Percentiles rank a stretch among this genome's conserved stretches.
These are phyloP conservation scores for Penicillium sp. DNA, from an alignment of 2,329 filamentous ascomycete species.

Conservation along the genomic window DNA sequence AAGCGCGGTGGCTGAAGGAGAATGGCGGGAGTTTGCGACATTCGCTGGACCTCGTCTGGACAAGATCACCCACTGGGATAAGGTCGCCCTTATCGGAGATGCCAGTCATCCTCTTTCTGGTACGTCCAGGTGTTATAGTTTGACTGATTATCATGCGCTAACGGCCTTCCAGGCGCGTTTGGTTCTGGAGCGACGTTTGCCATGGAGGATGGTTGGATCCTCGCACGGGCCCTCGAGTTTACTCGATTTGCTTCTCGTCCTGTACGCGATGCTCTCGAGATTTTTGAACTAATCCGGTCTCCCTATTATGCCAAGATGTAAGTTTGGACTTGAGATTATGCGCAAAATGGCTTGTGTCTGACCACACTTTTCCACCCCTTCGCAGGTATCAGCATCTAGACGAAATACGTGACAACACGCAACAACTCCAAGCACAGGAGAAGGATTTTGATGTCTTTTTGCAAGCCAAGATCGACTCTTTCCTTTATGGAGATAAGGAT, in stretches of 20 bases:
- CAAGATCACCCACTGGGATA: slow-evolving; percentile 44
- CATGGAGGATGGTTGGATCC: slow-evolving; percentile 49
- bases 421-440: slow-evolving; percentile 15
- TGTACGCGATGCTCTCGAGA: slow-evolving; percentile 31
- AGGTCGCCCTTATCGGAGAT: slow-evolving; percentile 55
- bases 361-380: neutral
- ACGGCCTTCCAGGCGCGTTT: slow-evolving; percentile 35
- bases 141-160: neutral
- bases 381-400: slow-evolving; percentile 20
- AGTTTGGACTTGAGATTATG: slow-evolving; percentile 11
- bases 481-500: slow-evolving; percentile 36
- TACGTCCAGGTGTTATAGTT: neutral
- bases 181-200: slow-evolving; percentile 50
- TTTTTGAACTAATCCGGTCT: slow-evolving; percentile 43
- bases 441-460: slow-evolving; percentile 32
- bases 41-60: slow-evolving; percentile 50
- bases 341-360: neutral
- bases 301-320: slow-evolving; percentile 46
- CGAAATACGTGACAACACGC: slow-evolving; percentile 13
- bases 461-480: slow-evolving; percentile 31
- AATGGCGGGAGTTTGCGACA: slow-evolving; percentile 51
- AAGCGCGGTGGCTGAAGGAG: slow-evolving; percentile 37
- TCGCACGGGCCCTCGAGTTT: slow-evolving; percentile 39
- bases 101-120: slow-evolving; percentile 57
- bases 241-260: slow-evolving; percentile 18